Base-by-base conservation (phyloP, 768 basidiomycete genomes). In the Lactarius evosmus region DNA sequence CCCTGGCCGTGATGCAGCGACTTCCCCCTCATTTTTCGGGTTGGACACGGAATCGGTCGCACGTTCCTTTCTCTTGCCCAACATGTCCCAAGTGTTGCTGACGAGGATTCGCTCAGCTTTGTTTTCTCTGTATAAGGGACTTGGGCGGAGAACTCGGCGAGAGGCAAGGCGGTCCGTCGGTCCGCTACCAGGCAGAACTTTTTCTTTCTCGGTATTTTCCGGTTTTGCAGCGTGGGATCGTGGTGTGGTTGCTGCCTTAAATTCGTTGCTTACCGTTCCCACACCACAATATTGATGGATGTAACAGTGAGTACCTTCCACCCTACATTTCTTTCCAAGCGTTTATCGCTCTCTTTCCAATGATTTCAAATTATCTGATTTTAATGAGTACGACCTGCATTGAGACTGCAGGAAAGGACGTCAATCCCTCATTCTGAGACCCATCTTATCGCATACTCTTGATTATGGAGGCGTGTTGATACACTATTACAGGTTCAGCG, bases 341-440 rank as follows among this genome's bases (percentile, higher is more conserved):
- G 19, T 9, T 22, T 14, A 36, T 22, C 6, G 27, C 19, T 4
- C 1, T 55, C 33, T 49, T 16, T 67, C 69, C 72, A 7, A 66
- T 71, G 71, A 72, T 72, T 64, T 44, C 58, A 68, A 69, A 72
- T 55, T 69, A 70, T 66, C 70, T 72, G 71, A 72, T 71, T 72
- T 71, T 72, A 72, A 72, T 72, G 72, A 72, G 68, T 72, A 71
- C 66, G 72, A 72, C 70, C 67, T 68, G 72, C 69, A 25, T 58
- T 62, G 62, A 72, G 57, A 71, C 61, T 38, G 65, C 67, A 68
- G 67, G 57, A 62, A 40, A 62, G 33, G 65, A 67, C 46, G 54
- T 41, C 19, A 38, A n/a, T 40, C n/a, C 46, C n/a, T 46, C 32
- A 34, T 62, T 27, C 63, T 67, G 66, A 69, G 66, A 60, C 56